Base-by-base conservation (phyloP, 2,329 filamentous ascomycete genomes). In the Chaetomium sp. region DNA sequence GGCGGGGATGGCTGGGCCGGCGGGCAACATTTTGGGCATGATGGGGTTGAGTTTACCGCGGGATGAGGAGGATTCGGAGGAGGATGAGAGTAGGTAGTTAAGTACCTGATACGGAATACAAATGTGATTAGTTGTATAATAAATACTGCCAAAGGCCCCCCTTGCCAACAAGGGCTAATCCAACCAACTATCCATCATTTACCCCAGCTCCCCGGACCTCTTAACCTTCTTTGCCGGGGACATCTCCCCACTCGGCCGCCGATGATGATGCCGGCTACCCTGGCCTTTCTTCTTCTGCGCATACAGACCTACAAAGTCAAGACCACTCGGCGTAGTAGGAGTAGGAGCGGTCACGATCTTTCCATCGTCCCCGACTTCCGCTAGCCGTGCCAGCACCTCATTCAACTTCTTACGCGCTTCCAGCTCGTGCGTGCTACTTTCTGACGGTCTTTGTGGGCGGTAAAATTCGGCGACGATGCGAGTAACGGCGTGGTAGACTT, bases 21-120 rank as follows among this genome's bases (percentile, higher is more conserved):
- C 88, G 2, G 85, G 91, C 0, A 97, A 96, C 68, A 75, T 99
- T 58, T 79, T 99, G 65, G 86, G 85, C 6, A 80, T 95, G 73
- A 87, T 97, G 86, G 91, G 91, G 0, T 76, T 96, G 61, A 79
- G 82, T 42, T 75, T 96, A 57, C 92, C 92, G 0, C 79, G 88
- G 57, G 90, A 95, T 65, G 89, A 92, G 58, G 84, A 80, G 33
- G 79, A 82, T 38, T 73, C 72, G 0, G 69, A 72, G 5, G 67
- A 62, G 19, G 62, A 60, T 37, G 44, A 45, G 52, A 52, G 54
- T 14, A 11, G 14, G 40, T 6, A 7, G 14, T 11, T 11, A 42
- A 12, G 14, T 10, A 12, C 6, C 6, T 6, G 14, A 42, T 11
- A 7, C 3, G 11, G 40, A 40, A 12, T 9, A 40, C 8, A 40